Conservation (phyloP, 2,329 filamentous ascomycete species). For the Talaromyces sp. region DNA sequence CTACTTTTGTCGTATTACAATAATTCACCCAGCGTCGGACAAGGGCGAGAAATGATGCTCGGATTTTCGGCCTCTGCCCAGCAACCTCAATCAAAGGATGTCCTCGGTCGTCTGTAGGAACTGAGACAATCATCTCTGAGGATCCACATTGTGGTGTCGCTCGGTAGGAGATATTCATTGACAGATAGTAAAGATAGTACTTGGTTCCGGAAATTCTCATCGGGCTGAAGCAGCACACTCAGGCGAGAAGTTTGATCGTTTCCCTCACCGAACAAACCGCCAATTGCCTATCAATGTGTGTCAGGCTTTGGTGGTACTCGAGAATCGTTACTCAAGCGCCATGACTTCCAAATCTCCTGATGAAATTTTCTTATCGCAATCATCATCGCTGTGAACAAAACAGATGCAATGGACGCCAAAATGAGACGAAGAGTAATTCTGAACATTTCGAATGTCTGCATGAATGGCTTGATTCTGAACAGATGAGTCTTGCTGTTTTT, state of each 20-base stretch:
- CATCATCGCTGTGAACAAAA: slow-evolving; percentile 3
- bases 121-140: slow-evolving; percentile 2
- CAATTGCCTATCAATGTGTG: background rate
- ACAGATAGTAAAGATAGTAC: background rate
- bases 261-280: background rate
- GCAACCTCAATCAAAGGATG: background rate
- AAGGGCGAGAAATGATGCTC: background rate
- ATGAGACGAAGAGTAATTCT: background rate
- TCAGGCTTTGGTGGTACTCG: background rate
- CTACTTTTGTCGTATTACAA: background rate
- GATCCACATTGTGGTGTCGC: background rate
- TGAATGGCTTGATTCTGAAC: background rate
- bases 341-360: background rate
- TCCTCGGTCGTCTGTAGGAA: background rate
- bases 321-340: background rate
- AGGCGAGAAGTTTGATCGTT: background rate
- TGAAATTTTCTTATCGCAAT: background rate
- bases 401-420: slow-evolving; percentile 1
- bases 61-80: background rate
- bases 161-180: background rate
- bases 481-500: background rate
- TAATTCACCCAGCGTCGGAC: slow-evolving; percentile 4
- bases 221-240: background rate
- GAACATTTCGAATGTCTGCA: background rate
- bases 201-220: background rate